Conservation (phyloP, 805 yeast genomes). For the Blastobotrys terrestris region DNA sequence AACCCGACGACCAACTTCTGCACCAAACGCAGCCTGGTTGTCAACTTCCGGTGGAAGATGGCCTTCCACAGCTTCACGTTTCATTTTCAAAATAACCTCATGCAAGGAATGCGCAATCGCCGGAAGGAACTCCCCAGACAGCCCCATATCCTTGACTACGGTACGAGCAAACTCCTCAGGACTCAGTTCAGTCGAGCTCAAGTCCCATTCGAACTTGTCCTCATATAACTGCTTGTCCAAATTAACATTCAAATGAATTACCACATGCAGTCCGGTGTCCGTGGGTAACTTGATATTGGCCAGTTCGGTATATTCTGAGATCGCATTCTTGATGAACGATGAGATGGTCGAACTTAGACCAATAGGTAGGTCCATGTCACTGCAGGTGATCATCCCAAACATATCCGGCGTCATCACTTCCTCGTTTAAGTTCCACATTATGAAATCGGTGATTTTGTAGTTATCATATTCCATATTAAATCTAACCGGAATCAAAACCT, state of each 20-base stretch:
- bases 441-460: slow-evolving; percentile 51
- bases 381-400: slow-evolving; percentile 67
- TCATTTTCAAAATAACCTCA: slow-evolving; percentile 69
- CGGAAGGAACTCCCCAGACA: slow-evolving; percentile 78
- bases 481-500: slow-evolving; percentile 58
- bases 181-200: slow-evolving; percentile 43
- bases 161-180: slow-evolving; percentile 81
- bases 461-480: slow-evolving; percentile 55
- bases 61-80: slow-evolving; percentile 76
- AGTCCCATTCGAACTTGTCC: slow-evolving; percentile 94
- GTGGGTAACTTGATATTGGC: slow-evolving; percentile 62
- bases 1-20: slow-evolving; percentile 58
- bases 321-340: slow-evolving; percentile 68
- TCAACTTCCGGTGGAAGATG: slow-evolving; percentile 45
- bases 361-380: slow-evolving; percentile 75
- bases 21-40: slow-evolving; percentile 57
- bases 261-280: slow-evolving; percentile 63
- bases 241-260: slow-evolving; percentile 75
- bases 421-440: slow-evolving; percentile 71
- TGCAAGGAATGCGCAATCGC: slow-evolving; percentile 85
- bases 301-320: slow-evolving; percentile 64
- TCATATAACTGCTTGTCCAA: slow-evolving; percentile 78
- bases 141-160: slow-evolving; percentile 79
- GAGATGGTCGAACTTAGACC: slow-evolving; percentile 56
- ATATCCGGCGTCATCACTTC: slow-evolving; percentile 63